Base-by-base conservation (phyloP, 257 asterid species). In the Linaria vulgaris region DNA sequence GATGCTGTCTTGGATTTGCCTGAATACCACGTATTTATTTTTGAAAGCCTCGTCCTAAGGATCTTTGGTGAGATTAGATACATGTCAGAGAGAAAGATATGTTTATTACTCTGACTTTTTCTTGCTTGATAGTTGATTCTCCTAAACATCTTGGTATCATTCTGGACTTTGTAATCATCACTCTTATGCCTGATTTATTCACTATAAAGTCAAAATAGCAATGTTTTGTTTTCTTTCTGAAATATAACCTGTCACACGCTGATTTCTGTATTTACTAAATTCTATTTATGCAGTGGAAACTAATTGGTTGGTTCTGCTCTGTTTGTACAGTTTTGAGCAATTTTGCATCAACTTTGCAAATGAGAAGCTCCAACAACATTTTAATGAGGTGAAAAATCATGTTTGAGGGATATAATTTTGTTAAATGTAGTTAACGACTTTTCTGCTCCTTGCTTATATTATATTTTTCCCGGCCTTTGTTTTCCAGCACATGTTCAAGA, bases 301-400 rank as follows among this genome's bases (percentile, higher is more conserved):
- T 61, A 61, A 54, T 59, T 69, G 57, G 43, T 59, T 56, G 68
- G 44, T 50, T 59, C 53, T 47, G 52, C 27, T 73, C 57, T 47
- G 30, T 51, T 74, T 67, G 19, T 48, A 69, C 94, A 94, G 99
- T 71, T 94, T 94, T 68, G 99, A 94, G 88, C 99, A 94, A 74
- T 94, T 90, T 76, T 94, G 99, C 86, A 94, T 94, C 84, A 94
- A 94, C 66, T 94, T 85, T 68, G 99, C 99, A 19, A 94, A 94
- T 65, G 99, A 94, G 82, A 94, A 94, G 89, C 97, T 94, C 69
- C 99, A 94, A 68, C 99, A 94, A 67, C 99, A 94, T 78, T 94
- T 94, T 78, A 94, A 94, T 78, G 96, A 94, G 99, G 99, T 90
- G 74, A 57, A 69, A 41, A 27, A 67, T 75, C 59, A 48, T 46